Percentiles rank a stretch among this genome's conserved stretches.
Evolutionary conservation across 805 yeast species (phyloP).

Genomic region (Candida rishiriensis): DNA sequence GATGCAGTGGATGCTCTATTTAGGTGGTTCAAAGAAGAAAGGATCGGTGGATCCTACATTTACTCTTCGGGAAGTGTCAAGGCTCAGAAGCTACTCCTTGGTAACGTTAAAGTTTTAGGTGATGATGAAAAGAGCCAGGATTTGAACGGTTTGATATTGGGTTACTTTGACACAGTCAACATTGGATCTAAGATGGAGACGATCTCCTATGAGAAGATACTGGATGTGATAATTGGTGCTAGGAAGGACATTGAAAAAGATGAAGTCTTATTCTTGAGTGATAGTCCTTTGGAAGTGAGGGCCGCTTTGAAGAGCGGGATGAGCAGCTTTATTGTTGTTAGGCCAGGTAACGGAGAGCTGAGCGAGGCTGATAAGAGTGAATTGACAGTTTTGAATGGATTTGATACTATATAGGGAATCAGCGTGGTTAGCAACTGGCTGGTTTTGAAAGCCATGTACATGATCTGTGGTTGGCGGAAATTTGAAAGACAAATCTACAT

Average conservation of each 20-base stretch:
- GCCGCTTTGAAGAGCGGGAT: conserved; percentile 73
- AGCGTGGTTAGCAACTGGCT: too few species aligned
- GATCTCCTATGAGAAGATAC: conserved; percentile 56
- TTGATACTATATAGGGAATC: conserved; percentile 21
- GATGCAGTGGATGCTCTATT: conserved; percentile 65
- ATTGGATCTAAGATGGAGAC: conserved; percentile 66
- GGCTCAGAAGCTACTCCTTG: conserved; percentile 79
- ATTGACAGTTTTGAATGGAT: conserved; percentile 26
- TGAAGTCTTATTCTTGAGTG: conserved; percentile 66
- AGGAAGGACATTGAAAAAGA: conserved; percentile 19
- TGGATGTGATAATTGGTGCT: conserved; percentile 21
- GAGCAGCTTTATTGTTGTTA: conserved; percentile 50
- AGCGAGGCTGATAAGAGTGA: conserved; percentile 29
- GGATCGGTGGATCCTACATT: conserved; percentile 46
- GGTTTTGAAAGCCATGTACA: too few species aligned
- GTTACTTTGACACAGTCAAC: conserved; percentile 82
- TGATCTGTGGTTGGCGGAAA: too few species aligned
- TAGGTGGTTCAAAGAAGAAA: conserved; percentile 29
- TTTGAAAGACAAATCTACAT: too few species aligned
- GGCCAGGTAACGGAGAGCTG: conserved; percentile 71
- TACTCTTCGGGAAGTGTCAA: conserved; percentile 88
- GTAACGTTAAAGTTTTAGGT: conserved; percentile 43
- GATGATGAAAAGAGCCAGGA: conserved; percentile 35
- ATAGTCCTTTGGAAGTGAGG: conserved; percentile 68
- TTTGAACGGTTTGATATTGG: conserved; percentile 49